Percentiles rank a stretch among this genome's conserved stretches.
These are phyloP conservation scores for Tuber melanosporum DNA, from an alignment of 495 filamentous ascomycete genomes.

Conservation along the genomic window DNA sequence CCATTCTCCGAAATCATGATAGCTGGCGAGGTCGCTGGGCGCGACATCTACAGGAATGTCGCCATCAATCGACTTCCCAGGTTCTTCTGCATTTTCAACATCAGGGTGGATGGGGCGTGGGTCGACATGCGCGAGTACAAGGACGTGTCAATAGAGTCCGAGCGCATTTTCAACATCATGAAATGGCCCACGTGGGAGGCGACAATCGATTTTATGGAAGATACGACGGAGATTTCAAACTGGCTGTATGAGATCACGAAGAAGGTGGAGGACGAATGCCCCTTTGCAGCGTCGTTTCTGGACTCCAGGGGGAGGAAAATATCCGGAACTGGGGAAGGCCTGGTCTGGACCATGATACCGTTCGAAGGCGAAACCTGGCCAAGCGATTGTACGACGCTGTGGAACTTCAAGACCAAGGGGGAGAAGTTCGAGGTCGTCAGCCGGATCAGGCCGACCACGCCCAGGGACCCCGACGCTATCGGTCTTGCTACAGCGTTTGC, in stretches of 20 bases:
- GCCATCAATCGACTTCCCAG: constrained; percentile 26
- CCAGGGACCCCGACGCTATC: constrained; percentile 24
- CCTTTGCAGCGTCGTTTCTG: constrained; percentile 19
- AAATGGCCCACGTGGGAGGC: constrained; percentile 26
- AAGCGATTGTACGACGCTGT: constrained; percentile 9
- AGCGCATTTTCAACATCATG: constrained; percentile 24
- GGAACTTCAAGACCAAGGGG: constrained; percentile 35
- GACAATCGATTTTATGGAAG: constrained; percentile 19
- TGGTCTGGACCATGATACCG: constrained; percentile 33
- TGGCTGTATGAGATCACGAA: constrained; percentile 24
- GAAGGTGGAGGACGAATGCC: constrained; percentile 23
- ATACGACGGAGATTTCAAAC: constrained; percentile 9
- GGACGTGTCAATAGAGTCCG: constrained; percentile 13
- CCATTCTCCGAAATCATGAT: constrained; percentile 29
- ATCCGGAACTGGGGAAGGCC: constrained; percentile 23
- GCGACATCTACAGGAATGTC: constrained; percentile 29
- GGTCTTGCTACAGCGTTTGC: constrained; percentile 16
- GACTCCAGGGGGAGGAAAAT: constrained; percentile 23
- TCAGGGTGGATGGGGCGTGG: constrained; percentile 23
- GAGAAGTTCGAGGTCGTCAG: constrained; percentile 29
- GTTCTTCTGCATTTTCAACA: constrained; percentile 33
- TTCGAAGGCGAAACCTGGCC: constrained; percentile 25
- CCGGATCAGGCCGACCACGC: constrained; percentile 21
- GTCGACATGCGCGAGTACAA: constrained; percentile 28
- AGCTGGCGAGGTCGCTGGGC: constrained; percentile 29